A percentile compares a stretch with the other conserved stretches of the same genome.
phyloP scores from a whole-genome alignment of 305 asterid genomes.

The Solanum hybrid region DNA sequence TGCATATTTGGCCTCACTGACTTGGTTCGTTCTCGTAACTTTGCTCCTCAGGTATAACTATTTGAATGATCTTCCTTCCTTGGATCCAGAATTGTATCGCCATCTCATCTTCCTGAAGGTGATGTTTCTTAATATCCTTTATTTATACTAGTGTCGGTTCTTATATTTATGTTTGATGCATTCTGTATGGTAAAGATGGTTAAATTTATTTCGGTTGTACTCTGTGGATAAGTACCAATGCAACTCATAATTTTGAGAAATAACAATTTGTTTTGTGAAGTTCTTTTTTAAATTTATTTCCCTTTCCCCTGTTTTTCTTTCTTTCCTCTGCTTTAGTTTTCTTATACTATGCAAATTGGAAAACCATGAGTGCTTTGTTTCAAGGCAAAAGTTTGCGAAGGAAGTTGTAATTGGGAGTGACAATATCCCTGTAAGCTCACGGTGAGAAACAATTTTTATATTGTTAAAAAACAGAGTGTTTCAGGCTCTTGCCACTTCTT shows the following conservation, averaged over 20 bases:
- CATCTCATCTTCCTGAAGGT: constrained; percentile 93
- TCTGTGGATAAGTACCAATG: neutral
- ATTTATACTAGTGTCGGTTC: constrained; percentile 1
- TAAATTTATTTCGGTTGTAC: neutral
- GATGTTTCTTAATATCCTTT: constrained; percentile 12
- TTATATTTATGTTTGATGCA: neutral
- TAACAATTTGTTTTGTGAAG: neutral
- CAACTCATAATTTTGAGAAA: neutral
- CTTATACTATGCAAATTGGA: neutral
- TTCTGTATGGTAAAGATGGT: neutral
- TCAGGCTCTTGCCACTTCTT: neutral
- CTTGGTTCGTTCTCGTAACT: neutral
- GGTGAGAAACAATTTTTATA: neutral
- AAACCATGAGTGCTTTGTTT: neutral
- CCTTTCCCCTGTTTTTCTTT: neutral
- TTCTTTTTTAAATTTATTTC: neutral
- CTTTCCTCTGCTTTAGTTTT: neutral
- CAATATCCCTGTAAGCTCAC: neutral
- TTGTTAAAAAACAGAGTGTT: neutral
- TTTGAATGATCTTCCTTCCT: constrained; percentile 91
- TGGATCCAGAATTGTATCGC: constrained; percentile 94
- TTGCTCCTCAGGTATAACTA: constrained; percentile 67
- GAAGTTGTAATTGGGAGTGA: neutral
- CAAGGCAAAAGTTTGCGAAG: neutral
- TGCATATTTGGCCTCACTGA: neutral